A percentile compares a stretch with the other conserved stretches of the same genome.
phyloP scores from a whole-genome alignment of 1,284 basidiomycete species.

The Vanrija humicola region DNA sequence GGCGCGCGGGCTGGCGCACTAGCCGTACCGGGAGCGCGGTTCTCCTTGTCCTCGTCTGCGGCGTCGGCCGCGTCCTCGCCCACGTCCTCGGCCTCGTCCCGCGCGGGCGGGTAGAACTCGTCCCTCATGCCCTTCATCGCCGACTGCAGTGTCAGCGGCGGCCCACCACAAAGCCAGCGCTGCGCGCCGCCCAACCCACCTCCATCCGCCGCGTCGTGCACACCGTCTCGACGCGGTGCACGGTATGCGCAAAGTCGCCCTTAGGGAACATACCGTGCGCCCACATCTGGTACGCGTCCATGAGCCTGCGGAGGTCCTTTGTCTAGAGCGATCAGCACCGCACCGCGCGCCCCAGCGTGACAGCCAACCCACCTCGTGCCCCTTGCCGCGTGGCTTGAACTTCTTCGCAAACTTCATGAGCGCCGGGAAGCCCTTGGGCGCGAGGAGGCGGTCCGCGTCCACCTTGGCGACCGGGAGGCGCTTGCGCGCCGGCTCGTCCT shows the following conservation, averaged over 20 bases:
- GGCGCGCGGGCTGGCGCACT: not conserved
- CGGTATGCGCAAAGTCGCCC: constrained; percentile 75
- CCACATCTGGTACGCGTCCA: constrained; percentile 87
- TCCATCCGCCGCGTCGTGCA: constrained; percentile 78
- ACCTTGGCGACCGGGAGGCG: constrained; percentile 59
- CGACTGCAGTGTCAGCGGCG: constrained; percentile 42
- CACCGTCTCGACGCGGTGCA: constrained; percentile 73
- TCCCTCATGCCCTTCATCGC: constrained; percentile 51
- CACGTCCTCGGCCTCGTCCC: constrained; percentile 39
- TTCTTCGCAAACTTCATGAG: constrained; percentile 67
- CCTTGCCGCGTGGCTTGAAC: constrained; percentile 78
- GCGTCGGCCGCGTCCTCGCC: constrained; percentile 3
- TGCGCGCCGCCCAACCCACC: constrained; percentile 53
- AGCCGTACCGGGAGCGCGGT: not conserved
- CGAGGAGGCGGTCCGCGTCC: constrained; percentile 68
- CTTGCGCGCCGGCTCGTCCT: constrained; percentile 49
- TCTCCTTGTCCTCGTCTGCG: not conserved
- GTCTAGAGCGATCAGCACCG: constrained; percentile 52
- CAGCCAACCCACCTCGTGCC: constrained; percentile 65
- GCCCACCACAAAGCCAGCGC: not conserved
- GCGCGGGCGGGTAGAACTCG: constrained; percentile 58
- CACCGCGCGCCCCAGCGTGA: not conserved
- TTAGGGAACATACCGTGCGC: constrained; percentile 84
- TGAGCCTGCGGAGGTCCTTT: constrained; percentile 68
- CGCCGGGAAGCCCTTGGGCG: constrained; percentile 68